A percentile compares a stretch with the other conserved stretches of the same genome.
phyloP scores from a whole-genome alignment of 768 basidiomycete species.

The Pilatotrama ljubarskyi region DNA sequence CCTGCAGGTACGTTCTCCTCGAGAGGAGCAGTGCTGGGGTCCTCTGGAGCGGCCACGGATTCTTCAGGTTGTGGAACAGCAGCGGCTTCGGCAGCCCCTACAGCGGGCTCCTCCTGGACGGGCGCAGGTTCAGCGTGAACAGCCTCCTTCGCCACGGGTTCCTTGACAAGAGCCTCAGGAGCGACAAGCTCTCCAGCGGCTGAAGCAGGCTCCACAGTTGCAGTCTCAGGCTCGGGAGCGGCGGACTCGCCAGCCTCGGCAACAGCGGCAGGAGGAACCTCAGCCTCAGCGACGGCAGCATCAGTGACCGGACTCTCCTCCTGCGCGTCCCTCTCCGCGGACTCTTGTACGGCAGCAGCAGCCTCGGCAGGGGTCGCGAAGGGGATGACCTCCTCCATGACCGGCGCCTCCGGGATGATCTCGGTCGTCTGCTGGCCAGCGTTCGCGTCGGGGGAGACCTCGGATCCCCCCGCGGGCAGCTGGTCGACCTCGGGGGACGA shows the following conservation, averaged over 20 bases:
- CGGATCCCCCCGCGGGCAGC: neutral
- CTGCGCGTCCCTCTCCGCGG: neutral
- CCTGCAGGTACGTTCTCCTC: slow-evolving; percentile 1
- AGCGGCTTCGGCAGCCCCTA: slow-evolving; percentile 3
- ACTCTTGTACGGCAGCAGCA: neutral
- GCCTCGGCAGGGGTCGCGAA: neutral
- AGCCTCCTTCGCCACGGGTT: too few relatives aligned
- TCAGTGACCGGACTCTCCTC: neutral
- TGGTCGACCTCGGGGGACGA: slow-evolving; percentile 1
- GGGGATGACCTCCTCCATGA: slow-evolving; percentile 1
- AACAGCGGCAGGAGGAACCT: neutral
- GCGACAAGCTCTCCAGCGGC: neutral
- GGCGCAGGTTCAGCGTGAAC: slow-evolving; percentile 14
- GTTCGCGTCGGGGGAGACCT: neutral
- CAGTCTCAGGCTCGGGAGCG: slow-evolving; percentile 14
- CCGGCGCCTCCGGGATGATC: neutral
- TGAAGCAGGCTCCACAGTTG: neutral
- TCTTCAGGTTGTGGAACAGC: neutral
- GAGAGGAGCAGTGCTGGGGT: neutral
- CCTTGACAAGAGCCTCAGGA: too few relatives aligned
- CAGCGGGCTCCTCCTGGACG: slow-evolving; percentile 16
- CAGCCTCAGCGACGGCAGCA: neutral
- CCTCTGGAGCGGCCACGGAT: neutral
- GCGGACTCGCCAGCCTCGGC: neutral
- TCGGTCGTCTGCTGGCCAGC: neutral